Percentiles rank a stretch among this genome's conserved stretches.
Conservation (phyloP, 768 basidiomycete species). For the Tricholoma furcatifolium region DNA sequence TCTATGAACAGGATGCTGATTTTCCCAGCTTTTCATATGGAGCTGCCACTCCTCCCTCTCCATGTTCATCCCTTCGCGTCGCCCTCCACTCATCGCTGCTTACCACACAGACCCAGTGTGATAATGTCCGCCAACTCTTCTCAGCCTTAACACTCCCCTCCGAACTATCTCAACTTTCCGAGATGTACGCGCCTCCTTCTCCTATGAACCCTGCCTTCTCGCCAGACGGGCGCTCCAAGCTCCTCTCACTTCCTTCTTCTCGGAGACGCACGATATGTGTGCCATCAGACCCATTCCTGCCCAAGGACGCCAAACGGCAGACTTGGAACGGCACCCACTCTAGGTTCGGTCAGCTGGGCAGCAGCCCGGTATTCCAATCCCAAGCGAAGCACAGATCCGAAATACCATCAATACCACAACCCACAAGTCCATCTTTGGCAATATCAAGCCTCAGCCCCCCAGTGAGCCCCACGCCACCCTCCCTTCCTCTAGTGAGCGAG, state of each 20-base stretch:
- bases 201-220: constrained; percentile 29
- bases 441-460: constrained; percentile 48
- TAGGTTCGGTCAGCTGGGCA: constrained; percentile 45
- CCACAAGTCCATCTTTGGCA: constrained; percentile 17
- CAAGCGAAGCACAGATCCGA: constrained; percentile 57
- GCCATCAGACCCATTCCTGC: constrained; percentile 20
- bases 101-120: constrained; percentile 77
- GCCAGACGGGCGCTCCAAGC: constrained; percentile 19
- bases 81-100: constrained; percentile 72
- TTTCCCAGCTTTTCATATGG: constrained; percentile 30
- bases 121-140: constrained; percentile 77
- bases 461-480: constrained; percentile 15
- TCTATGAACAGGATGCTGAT: constrained; percentile 6
- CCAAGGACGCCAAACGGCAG: constrained; percentile 49
- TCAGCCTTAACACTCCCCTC: constrained; percentile 71
- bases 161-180: constrained; percentile 74
- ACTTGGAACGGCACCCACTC: constrained; percentile 77
- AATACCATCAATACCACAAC: constrained; percentile 44
- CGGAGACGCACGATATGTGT: constrained; percentile 27
- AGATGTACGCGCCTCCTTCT: constrained; percentile 87
- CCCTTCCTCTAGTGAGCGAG: constrained; percentile 20
- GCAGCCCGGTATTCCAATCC: constrained; percentile 44
- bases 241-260: constrained; percentile 42
- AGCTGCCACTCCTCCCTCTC: constrained; percentile 43
- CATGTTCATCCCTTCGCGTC: constrained; percentile 60